A percentile compares a stretch with the other conserved stretches of the same genome.
Conservation (phyloP, 1,139 yeast species). For the Candida pseudocylindracea region DNA sequence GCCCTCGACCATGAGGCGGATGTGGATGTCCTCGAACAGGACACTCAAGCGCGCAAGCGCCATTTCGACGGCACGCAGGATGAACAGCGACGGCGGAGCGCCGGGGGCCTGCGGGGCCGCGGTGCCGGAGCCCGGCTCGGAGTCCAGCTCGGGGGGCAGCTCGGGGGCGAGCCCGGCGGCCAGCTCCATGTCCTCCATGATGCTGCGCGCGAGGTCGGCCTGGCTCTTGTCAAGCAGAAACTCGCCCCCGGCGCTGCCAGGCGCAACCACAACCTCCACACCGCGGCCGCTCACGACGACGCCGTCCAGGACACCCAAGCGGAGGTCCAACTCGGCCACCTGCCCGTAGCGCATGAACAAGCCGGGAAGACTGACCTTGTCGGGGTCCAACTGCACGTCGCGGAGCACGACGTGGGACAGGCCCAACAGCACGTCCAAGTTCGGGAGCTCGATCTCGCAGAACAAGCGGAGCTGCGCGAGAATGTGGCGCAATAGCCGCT, state of each 20-base stretch:
- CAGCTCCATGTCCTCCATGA: conserved; percentile 14
- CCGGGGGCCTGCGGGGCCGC: conserved; percentile 1
- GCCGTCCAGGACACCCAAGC: conserved; percentile 37
- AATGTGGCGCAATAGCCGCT: conserved; percentile 56
- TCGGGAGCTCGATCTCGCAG: conserved; percentile 61
- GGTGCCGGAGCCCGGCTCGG: conserved; percentile 1
- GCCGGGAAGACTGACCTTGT: conserved; percentile 46
- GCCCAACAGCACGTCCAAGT: conserved; percentile 47
- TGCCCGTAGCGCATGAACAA: conserved; percentile 40
- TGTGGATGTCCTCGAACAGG: too few relatives aligned
- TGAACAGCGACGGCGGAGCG: conserved; percentile 2
- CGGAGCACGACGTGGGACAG: conserved; percentile 18
- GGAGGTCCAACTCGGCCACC: conserved; percentile 25
- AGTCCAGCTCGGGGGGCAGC: too few relatives aligned
- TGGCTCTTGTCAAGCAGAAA: conserved; percentile 38
- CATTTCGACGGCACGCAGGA: too few relatives aligned
- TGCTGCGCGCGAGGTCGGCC: conserved; percentile 38
- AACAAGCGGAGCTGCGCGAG: conserved; percentile 68
- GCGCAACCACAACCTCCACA: conserved; percentile 32
- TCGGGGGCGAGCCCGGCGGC: background rate
- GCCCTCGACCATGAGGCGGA: too few relatives aligned
- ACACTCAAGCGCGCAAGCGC: too few relatives aligned
- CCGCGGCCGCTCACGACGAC: conserved; percentile 37
- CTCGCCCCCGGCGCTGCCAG: conserved; percentile 11
- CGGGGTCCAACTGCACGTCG: conserved; percentile 53